These are phyloP conservation scores for Skeletonema menzelii DNA, from an alignment of 108 stramenopile genomes.

Conservation along the genomic window DNA sequence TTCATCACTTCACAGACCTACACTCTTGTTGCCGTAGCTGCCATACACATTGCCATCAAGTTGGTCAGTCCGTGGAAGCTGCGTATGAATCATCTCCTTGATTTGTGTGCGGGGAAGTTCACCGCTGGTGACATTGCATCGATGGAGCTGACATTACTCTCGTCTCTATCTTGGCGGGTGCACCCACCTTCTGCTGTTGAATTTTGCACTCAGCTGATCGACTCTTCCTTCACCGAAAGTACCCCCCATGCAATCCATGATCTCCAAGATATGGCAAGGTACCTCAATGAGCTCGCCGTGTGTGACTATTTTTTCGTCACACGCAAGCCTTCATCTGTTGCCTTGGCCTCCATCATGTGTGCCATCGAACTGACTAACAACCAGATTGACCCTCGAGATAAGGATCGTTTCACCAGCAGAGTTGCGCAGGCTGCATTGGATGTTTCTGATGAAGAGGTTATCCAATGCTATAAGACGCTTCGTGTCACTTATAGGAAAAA, in stretches of 20 bases:
- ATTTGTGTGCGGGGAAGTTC: slow-evolving; percentile 13
- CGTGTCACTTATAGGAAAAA: not conserved
- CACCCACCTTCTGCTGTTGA: slow-evolving; percentile 56
- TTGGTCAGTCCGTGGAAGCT: slow-evolving; percentile 43
- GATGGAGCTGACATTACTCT: slow-evolving; percentile 59
- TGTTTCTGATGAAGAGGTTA: not conserved
- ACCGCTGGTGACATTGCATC: not conserved
- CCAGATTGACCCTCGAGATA: not conserved
- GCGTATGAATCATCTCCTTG: slow-evolving; percentile 49
- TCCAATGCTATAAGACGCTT: not conserved
- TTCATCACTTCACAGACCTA: slow-evolving; percentile 40
- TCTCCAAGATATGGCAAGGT: slow-evolving; percentile 48
- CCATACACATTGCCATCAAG: slow-evolving; percentile 54
- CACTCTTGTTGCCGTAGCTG: slow-evolving; percentile 51
- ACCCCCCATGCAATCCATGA: not conserved
- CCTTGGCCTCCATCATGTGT: not conserved
- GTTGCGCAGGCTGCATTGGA: not conserved
- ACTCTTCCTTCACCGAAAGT: slow-evolving; percentile 38
- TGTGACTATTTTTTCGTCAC: slow-evolving; percentile 66
- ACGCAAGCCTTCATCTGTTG: slow-evolving; percentile 38
- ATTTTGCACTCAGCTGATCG: slow-evolving; percentile 47
- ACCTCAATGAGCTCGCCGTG: slow-evolving; percentile 59
- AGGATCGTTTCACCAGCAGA: not conserved
- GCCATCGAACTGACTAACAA: not conserved
- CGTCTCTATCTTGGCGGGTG: slow-evolving; percentile 48